Base-by-base conservation (phyloP, 1,284 basidiomycete genomes). In the Austroboletus novae-zelandiae region DNA sequence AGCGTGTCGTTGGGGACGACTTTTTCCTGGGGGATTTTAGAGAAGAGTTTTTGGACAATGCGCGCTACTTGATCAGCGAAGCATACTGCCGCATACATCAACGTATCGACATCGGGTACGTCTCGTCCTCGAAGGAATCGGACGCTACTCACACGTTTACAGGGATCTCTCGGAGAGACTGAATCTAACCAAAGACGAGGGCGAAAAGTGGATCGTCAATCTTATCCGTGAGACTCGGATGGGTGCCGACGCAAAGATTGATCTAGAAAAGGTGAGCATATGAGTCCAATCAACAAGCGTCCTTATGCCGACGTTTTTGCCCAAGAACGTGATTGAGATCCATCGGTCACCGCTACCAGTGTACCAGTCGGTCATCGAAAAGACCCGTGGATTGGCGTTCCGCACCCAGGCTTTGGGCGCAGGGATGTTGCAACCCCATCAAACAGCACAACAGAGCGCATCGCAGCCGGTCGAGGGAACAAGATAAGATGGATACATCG, bases 121-220 rank as follows among this genome's bases (percentile, higher is more conserved):
- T 80, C 1, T 36, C 29, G 25, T 14, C 30, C 11, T 17, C 7
- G 31, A 47, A 20, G 1, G 10, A 35, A 15, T 18, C 5, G 0
- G 18, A 8, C 3, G 20, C 47, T 50, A 53, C 27, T 2, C 35
- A 46, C 1, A 0, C 18, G 18, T 18, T 9, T 44, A 9, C 57
- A 93, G 91, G 55, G 94, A 98, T 66, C 81, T 99, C 30, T 96
- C 94, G 15, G 87, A 91, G 65, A 86, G 95, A 13, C 79, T 99
- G 34, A 98, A 98, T 71, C 80, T 98, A 49, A 88, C 89, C 23
- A 83, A 79, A 48, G 94, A 94, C 61, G 96, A 98, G 64, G 97
- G 96, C 51, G 96, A 98, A 69, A 97, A 97, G 70, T 99, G 96
- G 96, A 96, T 99, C 58, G 96, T 98, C 62, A 98, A 97, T 76